These are phyloP conservation scores for Lasiosphaeria ovina DNA, from an alignment of 495 filamentous ascomycete genomes.

Conservation along the genomic window DNA sequence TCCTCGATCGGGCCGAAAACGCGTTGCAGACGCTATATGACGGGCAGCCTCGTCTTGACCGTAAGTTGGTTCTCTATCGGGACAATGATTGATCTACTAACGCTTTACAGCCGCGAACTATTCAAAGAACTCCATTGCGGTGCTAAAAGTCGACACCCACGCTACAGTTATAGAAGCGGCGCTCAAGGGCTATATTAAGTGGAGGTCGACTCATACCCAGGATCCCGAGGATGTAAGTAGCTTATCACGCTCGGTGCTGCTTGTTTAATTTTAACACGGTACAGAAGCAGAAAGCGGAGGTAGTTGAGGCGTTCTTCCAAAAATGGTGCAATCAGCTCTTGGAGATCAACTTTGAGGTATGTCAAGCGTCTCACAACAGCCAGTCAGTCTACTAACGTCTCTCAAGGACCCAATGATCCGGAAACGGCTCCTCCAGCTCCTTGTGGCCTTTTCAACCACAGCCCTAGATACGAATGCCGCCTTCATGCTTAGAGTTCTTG, in stretches of 20 bases:
- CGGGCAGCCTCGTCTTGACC: slow-evolving; percentile 63
- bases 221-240: slow-evolving; percentile 55
- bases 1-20: slow-evolving; percentile 71
- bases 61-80: slow-evolving; percentile 43
- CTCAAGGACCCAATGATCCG: slow-evolving; percentile 77
- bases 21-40: slow-evolving; percentile 74
- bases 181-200: slow-evolving; percentile 83
- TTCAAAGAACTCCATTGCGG: slow-evolving; percentile 71
- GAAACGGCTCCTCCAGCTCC: slow-evolving; percentile 77
- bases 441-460: slow-evolving; percentile 79
- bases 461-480: slow-evolving; percentile 73
- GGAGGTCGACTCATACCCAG: slow-evolving; percentile 56
- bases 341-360: slow-evolving; percentile 70
- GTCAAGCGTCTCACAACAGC: slow-evolving; percentile 3
- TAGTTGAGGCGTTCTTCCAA: slow-evolving; percentile 68
- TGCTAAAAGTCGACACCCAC: slow-evolving; percentile 82
- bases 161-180: slow-evolving; percentile 89
- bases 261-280: slow-evolving; percentile 11
- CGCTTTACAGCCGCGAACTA: slow-evolving; percentile 61
- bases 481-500: slow-evolving; percentile 83
- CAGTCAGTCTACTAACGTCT: neutral
- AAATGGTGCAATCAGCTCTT: slow-evolving; percentile 77
- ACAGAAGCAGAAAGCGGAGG: slow-evolving; percentile 58
- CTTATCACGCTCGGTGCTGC: slow-evolving; percentile 4
- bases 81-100: slow-evolving; percentile 27